Evolutionary conservation across 139 green algal species (phyloP), one percentile per base, ranked within the genome.

Genomic region (Haematococcus sp.): DNA sequence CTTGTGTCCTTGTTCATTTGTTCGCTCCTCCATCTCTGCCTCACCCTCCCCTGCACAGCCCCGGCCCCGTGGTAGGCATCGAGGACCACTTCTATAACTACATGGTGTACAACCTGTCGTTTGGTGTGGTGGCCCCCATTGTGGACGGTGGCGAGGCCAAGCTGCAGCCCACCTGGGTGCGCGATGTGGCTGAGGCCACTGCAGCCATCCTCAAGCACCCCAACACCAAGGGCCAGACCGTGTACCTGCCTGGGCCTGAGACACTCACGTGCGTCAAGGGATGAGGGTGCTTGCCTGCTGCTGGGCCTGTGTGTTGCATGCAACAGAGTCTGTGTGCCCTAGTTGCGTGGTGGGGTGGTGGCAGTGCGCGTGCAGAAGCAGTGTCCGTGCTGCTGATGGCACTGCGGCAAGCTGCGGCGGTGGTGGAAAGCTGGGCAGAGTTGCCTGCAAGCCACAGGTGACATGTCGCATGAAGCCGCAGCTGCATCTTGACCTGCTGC

Each of bases 11-110:
- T 13, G 54, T 9, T 13, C n/a, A 32, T 61, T 4, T 61, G 23
- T 13, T 43, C 67, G 46, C n/a, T n/a, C n/a, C n/a, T n/a, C n/a
- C n/a, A n/a, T 55, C 46, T 55, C 46, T 70, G 31, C 69, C 81
- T 90, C n/a, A n/a, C n/a, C n/a, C n/a, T n/a, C n/a, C n/a, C n/a
- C n/a, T n/a, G n/a, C n/a, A n/a, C 82, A 92, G 89, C 68, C 86
- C 88, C 1, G 90, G 74, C 0, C 87, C 87, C n/a, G 73, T 99
- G 52, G 81, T 94, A 0, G 95, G 95, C 63, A 87, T 89, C 11
- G 95, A 99, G 86, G 95, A 99, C 81, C 79, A 92, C 23, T 84
- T 98, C 58, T 90, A 94, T 71, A 97, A 98, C 83, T 87, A 85
- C 71, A 82, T 91, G 15, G 88, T 95, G 17, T 87, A 82, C 79